Conservation (phyloP, 495 filamentous ascomycete species). For the Neohortaea acidophila region DNA sequence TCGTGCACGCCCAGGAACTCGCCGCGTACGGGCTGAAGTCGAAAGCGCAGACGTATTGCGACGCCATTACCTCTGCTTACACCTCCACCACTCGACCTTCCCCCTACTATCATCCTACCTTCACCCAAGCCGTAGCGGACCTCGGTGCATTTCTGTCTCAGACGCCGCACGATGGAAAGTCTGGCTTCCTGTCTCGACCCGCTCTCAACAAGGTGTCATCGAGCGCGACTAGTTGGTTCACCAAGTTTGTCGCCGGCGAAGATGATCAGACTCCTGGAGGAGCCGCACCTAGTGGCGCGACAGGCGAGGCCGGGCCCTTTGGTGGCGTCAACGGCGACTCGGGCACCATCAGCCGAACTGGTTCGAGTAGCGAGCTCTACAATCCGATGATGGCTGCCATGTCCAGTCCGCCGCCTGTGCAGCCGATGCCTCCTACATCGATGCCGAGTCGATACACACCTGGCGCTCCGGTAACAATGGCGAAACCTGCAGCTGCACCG, state of each 20-base stretch:
- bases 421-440: background rate
- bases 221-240: slow-evolving; percentile 78
- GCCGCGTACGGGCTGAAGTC: slow-evolving; percentile 67
- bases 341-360: slow-evolving; percentile 59
- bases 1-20: slow-evolving; percentile 67
- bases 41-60: slow-evolving; percentile 84
- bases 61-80: slow-evolving; percentile 62
- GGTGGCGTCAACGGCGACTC: slow-evolving; percentile 33
- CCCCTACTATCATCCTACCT: slow-evolving; percentile 60
- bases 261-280: slow-evolving; percentile 30
- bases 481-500: background rate
- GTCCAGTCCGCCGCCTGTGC: background rate
- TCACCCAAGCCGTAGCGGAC: slow-evolving; percentile 68
- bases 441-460: slow-evolving; percentile 2
- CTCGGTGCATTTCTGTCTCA: slow-evolving; percentile 66
- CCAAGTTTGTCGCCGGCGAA: slow-evolving; percentile 85
- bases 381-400: slow-evolving; percentile 18
- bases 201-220: slow-evolving; percentile 89
- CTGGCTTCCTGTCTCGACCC: slow-evolving; percentile 77
- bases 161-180: slow-evolving; percentile 51
- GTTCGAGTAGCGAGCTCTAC: slow-evolving; percentile 65
- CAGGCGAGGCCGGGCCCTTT: slow-evolving; percentile 9
- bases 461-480: too few species aligned
- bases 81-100: slow-evolving; percentile 70
- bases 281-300: background rate